Conservation (phyloP, 2,329 filamentous ascomycete genomes). For the Curvularia verruculosa region DNA sequence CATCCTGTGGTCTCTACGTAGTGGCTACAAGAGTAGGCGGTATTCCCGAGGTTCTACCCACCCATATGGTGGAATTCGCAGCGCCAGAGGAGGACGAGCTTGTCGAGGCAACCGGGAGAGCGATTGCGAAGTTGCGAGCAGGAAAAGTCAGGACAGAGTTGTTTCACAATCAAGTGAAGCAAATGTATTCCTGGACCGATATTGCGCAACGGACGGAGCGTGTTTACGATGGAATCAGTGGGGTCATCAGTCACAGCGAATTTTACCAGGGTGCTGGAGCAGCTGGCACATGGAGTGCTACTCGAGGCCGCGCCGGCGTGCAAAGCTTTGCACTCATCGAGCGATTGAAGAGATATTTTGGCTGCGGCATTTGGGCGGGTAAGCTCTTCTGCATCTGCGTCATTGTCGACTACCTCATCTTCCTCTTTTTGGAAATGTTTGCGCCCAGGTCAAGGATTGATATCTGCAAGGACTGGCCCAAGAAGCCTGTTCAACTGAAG, state of each 20-base stretch:
- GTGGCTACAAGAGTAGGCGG: constrained; percentile 96
- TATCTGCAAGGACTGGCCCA: constrained; percentile 88
- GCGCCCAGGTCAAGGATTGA: constrained; percentile 87
- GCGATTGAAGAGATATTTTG: constrained; percentile 93
- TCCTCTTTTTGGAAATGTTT: constrained; percentile 84
- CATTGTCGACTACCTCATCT: constrained; percentile 91
- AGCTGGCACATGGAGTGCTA: constrained; percentile 69
- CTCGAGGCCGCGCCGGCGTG: constrained; percentile 70
- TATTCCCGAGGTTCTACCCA: constrained; percentile 93
- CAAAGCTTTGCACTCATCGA: constrained; percentile 94
- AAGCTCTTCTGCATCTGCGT: constrained; percentile 96
- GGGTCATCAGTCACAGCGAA: constrained; percentile 81
- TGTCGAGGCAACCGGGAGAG: constrained; percentile 84
- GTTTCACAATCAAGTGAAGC: constrained; percentile 95
- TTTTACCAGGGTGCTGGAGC: constrained; percentile 84
- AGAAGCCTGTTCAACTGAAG: constrained; percentile 59
- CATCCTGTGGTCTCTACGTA: constrained; percentile 92
- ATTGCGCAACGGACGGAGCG: constrained; percentile 92
- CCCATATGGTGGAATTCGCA: constrained; percentile 97
- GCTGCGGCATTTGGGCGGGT: constrained; percentile 97
- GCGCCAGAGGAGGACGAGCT: constrained; percentile 96
- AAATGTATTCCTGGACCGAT: constrained; percentile 99
- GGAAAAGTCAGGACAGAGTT: constrained; percentile 89
- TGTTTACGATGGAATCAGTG: constrained; percentile 92
- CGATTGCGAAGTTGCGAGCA: constrained; percentile 83